These are phyloP conservation scores for Xylariaceae sp. DNA, from an alignment of 2,329 filamentous ascomycete genomes.

Conservation along the genomic window DNA sequence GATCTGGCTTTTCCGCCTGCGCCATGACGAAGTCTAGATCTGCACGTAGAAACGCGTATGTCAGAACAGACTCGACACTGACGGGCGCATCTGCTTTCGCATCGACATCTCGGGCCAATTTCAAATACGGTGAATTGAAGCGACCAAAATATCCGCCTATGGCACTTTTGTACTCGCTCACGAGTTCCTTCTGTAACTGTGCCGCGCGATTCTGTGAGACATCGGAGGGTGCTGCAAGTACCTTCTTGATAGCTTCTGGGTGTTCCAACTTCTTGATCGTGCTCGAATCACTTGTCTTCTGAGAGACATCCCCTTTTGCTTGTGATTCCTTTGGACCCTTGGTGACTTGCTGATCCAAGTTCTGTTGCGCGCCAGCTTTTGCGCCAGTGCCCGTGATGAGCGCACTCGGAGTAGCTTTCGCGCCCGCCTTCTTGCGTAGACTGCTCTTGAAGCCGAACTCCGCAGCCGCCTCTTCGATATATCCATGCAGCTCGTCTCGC, in stretches of 20 bases:
- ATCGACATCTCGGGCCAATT: constrained; percentile 33
- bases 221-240: constrained; percentile 43
- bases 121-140: constrained; percentile 77
- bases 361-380: constrained; percentile 32
- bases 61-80: constrained; percentile 71
- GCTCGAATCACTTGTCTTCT: constrained; percentile 29
- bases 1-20: constrained; percentile 75
- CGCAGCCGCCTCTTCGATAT: constrained; percentile 75
- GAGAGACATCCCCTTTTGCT: constrained; percentile 34
- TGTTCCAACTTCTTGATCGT: constrained; percentile 36
- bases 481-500: constrained; percentile 76
- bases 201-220: constrained; percentile 55
- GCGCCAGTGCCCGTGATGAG: constrained; percentile 20
- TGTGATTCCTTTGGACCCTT: constrained; percentile 45
- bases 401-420: constrained; percentile 10
- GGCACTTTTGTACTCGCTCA: constrained; percentile 72
- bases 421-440: constrained; percentile 43
- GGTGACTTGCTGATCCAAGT: constrained; percentile 42
- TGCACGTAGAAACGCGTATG: constrained; percentile 88
- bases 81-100: constrained; percentile 39
- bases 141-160: constrained; percentile 93
- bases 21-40: constrained; percentile 92
- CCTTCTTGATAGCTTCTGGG: constrained; percentile 35
- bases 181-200: constrained; percentile 63
- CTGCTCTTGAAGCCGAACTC: constrained; percentile 76